Evolutionary conservation across 2,329 filamentous ascomycete species (phyloP), one percentile per base, ranked within the genome.

Genomic region (Aureobasidium leucospermi): DNA sequence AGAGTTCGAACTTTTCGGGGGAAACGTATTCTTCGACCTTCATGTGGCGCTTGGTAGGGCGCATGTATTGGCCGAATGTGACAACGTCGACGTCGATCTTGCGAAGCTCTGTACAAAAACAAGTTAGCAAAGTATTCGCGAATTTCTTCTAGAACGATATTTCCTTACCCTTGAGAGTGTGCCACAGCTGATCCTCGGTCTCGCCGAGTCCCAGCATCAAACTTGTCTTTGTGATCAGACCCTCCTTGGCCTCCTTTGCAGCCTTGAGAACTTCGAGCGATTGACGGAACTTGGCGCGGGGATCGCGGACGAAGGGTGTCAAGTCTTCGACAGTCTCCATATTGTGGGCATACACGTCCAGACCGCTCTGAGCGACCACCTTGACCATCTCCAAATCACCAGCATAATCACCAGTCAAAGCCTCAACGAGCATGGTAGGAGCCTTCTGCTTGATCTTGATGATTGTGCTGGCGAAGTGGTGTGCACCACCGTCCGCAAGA

Each of bases 31-130:
- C 90, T 69, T 96, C 88, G 34, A 99, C 94, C 74, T 96, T 87
- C 84, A 99, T 93, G 74, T 99, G 94, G 46, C 93, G 85, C 80
- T 97, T 99, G 4, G 94, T 99, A 1, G 94, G 94, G 10, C 93
- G 89, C 94, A 99, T 99, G 79, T 99, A 99, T 78, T 99, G 94
- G n/a, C 94, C 94, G 67, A 99, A 99, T 0, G 94, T 99, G 60
- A 99, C 91, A 11, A 99, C 90, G 67, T 99, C 94, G 47, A 96
- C 92, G 62, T 89, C 79, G 60, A 85, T 82, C 65, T 86, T 86
- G 60, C 94, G 84, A 11, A 99, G 81, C 72, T 95, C 89, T 84
- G 61, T 47, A 32, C 51, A 38, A 28, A 46, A 45, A 1, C 10
- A 31, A 31, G 16, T 55, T 32, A 65, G 15, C 28, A 8, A 19